These are phyloP conservation scores for Stachybotrys chlorohalonatus DNA, from an alignment of 2,329 filamentous ascomycete species.

Conservation along the genomic window DNA sequence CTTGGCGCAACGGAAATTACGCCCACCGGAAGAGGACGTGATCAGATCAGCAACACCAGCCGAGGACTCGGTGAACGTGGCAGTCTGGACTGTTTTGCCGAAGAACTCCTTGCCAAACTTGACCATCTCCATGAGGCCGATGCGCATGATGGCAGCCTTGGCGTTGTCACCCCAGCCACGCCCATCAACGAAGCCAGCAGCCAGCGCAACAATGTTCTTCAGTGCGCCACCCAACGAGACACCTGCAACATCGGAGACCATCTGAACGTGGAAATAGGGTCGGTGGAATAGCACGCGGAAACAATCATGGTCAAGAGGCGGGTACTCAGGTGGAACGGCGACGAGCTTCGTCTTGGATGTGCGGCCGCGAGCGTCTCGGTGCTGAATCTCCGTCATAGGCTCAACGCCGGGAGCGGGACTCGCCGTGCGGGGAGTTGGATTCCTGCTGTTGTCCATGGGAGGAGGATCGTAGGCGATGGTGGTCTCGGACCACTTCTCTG, in stretches of 20 bases:
- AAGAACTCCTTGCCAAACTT: constrained; percentile 94
- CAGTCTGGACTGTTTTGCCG: constrained; percentile 65
- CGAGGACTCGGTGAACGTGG: constrained; percentile 94
- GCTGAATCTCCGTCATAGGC: constrained; percentile 40
- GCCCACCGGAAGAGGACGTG: constrained; percentile 82
- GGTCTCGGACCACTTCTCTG: constrained; percentile 94
- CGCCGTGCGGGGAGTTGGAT: constrained; percentile 44
- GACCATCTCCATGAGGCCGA: constrained; percentile 93
- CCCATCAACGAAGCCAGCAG: constrained; percentile 90
- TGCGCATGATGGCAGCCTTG: constrained; percentile 96
- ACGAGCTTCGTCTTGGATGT: constrained; percentile 61
- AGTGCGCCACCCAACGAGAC: constrained; percentile 90
- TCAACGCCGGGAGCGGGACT: constrained; percentile 36
- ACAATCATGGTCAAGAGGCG: constrained; percentile 74
- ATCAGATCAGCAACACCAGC: constrained; percentile 94
- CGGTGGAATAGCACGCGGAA: constrained; percentile 86
- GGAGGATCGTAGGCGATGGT: constrained; percentile 95
- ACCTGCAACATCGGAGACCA: constrained; percentile 92
- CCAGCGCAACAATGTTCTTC: constrained; percentile 94
- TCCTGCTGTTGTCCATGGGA: constrained; percentile 67
- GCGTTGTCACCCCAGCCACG: constrained; percentile 97
- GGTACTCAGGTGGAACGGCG: constrained; percentile 72
- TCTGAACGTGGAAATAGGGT: constrained; percentile 93
- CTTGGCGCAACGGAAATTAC: constrained; percentile 92
- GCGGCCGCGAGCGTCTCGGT: constrained; percentile 61